Evolutionary conservation across 352 stramenopile species (phyloP).

Genomic region (Globisporangium nodosum): DNA sequence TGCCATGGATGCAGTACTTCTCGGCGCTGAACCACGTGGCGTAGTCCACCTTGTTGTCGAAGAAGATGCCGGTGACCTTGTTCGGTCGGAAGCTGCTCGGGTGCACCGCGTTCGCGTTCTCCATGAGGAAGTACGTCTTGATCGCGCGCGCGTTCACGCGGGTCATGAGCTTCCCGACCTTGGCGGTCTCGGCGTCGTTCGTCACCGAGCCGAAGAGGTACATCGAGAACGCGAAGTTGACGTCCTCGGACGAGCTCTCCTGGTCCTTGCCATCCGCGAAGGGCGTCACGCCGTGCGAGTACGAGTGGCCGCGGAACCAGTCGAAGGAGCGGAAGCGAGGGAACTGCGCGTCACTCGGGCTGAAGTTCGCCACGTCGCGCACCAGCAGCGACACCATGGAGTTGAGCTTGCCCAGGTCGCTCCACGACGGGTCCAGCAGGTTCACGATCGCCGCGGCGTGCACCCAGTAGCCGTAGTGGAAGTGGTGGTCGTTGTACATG

Average conservation of each 20-base stretch:
- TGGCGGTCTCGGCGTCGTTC: slow-evolving; percentile 27
- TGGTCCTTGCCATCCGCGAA: slow-evolving; percentile 64
- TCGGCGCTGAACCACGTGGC: slow-evolving; percentile 67
- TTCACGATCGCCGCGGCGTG: slow-evolving; percentile 59
- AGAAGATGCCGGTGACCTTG: slow-evolving; percentile 70
- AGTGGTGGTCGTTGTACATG: slow-evolving; percentile 78
- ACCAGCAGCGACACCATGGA: slow-evolving; percentile 36
- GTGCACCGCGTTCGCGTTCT: slow-evolving; percentile 43
- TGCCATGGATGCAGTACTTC: slow-evolving; percentile 71
- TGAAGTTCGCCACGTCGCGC: slow-evolving; percentile 50
- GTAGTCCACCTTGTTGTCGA: slow-evolving; percentile 83
- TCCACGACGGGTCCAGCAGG: slow-evolving; percentile 60
- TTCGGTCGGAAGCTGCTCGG: slow-evolving; percentile 32
- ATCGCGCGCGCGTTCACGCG: slow-evolving; percentile 42
- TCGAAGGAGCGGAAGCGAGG: slow-evolving; percentile 64
- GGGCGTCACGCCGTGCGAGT: slow-evolving; percentile 60
- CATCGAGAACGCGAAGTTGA: slow-evolving; percentile 61
- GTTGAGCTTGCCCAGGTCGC: slow-evolving; percentile 42
- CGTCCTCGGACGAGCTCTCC: slow-evolving; percentile 65
- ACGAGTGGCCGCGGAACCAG: slow-evolving; percentile 68
- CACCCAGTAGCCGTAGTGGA: slow-evolving; percentile 75
- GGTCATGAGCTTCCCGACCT: slow-evolving; percentile 48
- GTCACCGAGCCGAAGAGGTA: slow-evolving; percentile 44
- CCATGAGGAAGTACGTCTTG: slow-evolving; percentile 75
- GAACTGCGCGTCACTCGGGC: slow-evolving; percentile 42